These are phyloP conservation scores for Penicillium olsonii DNA, from an alignment of 2,329 filamentous ascomycete species.

Conservation along the genomic window DNA sequence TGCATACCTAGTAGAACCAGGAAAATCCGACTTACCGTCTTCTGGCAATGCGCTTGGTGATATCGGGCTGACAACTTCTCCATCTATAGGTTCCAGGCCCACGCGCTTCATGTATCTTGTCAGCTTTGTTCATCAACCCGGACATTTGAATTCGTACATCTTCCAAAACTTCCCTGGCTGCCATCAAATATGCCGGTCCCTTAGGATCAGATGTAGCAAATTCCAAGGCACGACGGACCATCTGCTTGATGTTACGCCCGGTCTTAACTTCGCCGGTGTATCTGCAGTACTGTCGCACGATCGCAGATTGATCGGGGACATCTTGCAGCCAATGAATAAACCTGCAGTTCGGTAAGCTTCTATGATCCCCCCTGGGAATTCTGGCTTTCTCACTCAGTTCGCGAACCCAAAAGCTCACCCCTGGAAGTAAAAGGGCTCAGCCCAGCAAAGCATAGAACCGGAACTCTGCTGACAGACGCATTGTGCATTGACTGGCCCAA, in stretches of 20 bases:
- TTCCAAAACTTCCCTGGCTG: conserved; percentile 78
- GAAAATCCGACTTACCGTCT: neutral
- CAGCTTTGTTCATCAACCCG: neutral
- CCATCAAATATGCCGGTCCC: conserved; percentile 77
- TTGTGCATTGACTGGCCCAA: conserved; percentile 78
- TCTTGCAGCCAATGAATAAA: conserved; percentile 79
- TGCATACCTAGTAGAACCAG: neutral
- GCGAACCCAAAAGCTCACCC: conserved; percentile 69
- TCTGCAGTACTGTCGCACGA: conserved; percentile 79
- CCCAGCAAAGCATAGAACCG: conserved; percentile 74
- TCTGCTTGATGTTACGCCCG: conserved; percentile 79
- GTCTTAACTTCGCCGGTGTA: conserved; percentile 80
- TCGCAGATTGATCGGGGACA: conserved; percentile 74
- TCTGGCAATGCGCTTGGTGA: conserved; percentile 13
- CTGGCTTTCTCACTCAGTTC: conserved; percentile 61
- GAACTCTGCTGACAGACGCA: conserved; percentile 68
- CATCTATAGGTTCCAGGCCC: conserved; percentile 13
- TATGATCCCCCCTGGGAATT: conserved; percentile 29
- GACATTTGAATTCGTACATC: conserved; percentile 59
- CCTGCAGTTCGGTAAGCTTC: neutral
- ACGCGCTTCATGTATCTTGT: conserved; percentile 12
- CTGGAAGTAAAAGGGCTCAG: conserved; percentile 72
- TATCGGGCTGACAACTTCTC: conserved; percentile 14
- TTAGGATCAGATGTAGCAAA: conserved; percentile 74
- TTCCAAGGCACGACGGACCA: conserved; percentile 78